Percentiles rank a stretch among this genome's conserved stretches.
These are phyloP conservation scores for Cucurbitaria berberidis DNA, from an alignment of 2,329 filamentous ascomycete species.

Conservation along the genomic window DNA sequence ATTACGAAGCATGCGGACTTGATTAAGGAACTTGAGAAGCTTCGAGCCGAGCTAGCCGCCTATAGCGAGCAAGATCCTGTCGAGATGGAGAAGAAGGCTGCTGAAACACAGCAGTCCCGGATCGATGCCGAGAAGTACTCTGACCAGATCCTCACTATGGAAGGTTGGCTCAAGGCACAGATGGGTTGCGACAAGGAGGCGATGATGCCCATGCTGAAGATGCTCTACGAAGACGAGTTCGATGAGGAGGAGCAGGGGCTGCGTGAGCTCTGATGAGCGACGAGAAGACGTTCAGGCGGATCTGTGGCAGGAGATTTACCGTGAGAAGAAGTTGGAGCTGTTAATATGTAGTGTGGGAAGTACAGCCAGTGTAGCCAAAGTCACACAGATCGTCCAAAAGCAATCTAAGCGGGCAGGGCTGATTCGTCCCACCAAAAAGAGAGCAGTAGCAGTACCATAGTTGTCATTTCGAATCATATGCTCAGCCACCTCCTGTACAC, in stretches of 20 bases:
- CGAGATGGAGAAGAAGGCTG: slow-evolving; percentile 51
- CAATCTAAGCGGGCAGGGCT: too few relatives aligned
- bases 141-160: slow-evolving; percentile 56
- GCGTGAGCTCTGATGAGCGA: slow-evolving; percentile 42
- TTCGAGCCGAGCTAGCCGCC: slow-evolving; percentile 51
- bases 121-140: slow-evolving; percentile 48
- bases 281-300: not conserved
- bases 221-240: slow-evolving; percentile 61
- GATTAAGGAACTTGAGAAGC: slow-evolving; percentile 43
- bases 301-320: not conserved
- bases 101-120: slow-evolving; percentile 37
- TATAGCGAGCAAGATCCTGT: slow-evolving; percentile 56
- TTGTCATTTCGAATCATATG: slow-evolving; percentile 37
- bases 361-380: not conserved
- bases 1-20: slow-evolving; percentile 45
- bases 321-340: not conserved
- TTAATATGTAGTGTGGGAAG: not conserved
- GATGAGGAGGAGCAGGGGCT: slow-evolving; percentile 60
- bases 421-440: not conserved
- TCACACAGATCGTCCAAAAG: not conserved
- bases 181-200: slow-evolving; percentile 50
- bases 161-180: slow-evolving; percentile 51
- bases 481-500: slow-evolving; percentile 10
- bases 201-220: slow-evolving; percentile 52
- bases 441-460: slow-evolving; percentile 1